These are phyloP conservation scores for Tulasnella sp. DNA, from an alignment of 768 basidiomycete genomes.

Conservation along the genomic window DNA sequence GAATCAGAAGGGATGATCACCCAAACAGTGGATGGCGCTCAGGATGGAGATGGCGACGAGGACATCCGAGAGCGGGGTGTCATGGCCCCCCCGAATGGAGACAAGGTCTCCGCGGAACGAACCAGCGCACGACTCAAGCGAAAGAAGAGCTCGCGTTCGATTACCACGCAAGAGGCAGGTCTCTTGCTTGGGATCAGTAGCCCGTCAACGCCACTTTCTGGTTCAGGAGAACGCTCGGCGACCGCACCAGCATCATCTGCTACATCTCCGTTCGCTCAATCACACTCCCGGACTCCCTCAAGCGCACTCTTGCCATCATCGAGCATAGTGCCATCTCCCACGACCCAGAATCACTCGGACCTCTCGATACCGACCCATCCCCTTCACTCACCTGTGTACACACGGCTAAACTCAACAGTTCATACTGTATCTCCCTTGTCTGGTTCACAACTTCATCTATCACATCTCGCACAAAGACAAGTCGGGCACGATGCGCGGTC, in stretches of 20 bases:
- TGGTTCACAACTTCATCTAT: not conserved
- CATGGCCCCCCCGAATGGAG: not conserved
- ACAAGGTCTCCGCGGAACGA: constrained; percentile 13
- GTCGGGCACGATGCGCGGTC: not conserved
- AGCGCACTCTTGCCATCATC: not conserved
- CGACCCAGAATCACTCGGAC: not conserved
- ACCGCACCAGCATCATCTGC: not conserved
- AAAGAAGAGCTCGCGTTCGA: constrained; percentile 2
- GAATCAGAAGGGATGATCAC: not conserved
- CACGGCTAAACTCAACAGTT: too few species aligned
- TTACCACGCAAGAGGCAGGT: constrained; percentile 7
- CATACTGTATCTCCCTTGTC: too few species aligned
- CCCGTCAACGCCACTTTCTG: not conserved
- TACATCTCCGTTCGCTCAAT: not conserved
- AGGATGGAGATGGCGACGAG: constrained; percentile 10
- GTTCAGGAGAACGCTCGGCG: not conserved
- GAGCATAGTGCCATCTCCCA: not conserved
- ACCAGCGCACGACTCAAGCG: constrained; percentile 7
- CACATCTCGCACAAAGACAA: not conserved
- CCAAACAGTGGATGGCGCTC: not conserved
- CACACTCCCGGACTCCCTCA: constrained; percentile 9
- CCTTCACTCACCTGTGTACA: not conserved
- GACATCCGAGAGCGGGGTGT: constrained; percentile 14
- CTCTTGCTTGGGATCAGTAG: constrained; percentile 12
- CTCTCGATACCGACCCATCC: not conserved